Evolutionary conservation across 2,329 filamentous ascomycete species (phyloP).

Genomic region (Fusarium siculi): DNA sequence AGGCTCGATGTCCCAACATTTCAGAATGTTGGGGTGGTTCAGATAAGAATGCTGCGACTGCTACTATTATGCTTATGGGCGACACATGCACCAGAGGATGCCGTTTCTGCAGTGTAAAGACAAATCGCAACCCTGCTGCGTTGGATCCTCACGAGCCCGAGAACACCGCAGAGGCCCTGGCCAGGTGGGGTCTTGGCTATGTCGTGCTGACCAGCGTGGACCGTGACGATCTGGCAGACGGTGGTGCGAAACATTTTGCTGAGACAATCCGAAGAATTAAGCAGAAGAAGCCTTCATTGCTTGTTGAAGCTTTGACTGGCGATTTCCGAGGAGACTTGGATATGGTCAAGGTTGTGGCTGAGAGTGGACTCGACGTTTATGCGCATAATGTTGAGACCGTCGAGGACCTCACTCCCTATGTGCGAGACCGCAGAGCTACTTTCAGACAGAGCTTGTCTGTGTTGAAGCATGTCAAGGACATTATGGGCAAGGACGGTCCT

Average conservation of each 20-base stretch:
- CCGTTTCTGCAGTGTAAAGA: conserved; percentile 98
- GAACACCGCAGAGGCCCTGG: conserved; percentile 92
- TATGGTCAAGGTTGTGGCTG: conserved; percentile 85
- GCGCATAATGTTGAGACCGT: conserved; percentile 98
- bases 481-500: conserved; percentile 72
- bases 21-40: conserved; percentile 97
- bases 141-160: conserved; percentile 97
- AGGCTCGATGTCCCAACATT: conserved; percentile 97
- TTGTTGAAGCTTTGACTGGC: conserved; percentile 87
- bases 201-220: conserved; percentile 95
- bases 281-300: conserved; percentile 77
- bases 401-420: conserved; percentile 87
- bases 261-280: conserved; percentile 97
- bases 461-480: conserved; percentile 82
- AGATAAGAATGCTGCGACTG: conserved; percentile 89
- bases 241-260: conserved; percentile 88
- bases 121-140: conserved; percentile 76
- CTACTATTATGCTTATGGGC: conserved; percentile 99
- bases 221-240: conserved; percentile 89
- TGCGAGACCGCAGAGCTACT: conserved; percentile 88
- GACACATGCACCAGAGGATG: conserved; percentile 97
- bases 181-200: conserved; percentile 93
- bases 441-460: conserved; percentile 88
- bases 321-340: conserved; percentile 88
- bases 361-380: conserved; percentile 92